Evolutionary conservation across 169 alveolate species (phyloP).

Genomic region (Cryptosporidium tyzzeri): DNA sequence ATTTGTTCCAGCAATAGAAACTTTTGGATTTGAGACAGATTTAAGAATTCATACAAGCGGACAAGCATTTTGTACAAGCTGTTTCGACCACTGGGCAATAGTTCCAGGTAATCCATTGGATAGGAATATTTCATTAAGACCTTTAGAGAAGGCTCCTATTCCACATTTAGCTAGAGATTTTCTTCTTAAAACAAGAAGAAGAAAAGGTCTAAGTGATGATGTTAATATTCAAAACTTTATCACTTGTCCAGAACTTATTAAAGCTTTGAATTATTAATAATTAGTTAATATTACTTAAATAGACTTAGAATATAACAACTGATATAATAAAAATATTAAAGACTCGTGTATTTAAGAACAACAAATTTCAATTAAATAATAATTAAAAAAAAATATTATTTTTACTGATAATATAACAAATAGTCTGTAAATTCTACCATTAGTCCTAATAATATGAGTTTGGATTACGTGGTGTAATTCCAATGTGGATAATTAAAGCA

Average conservation of each 20-base stretch:
- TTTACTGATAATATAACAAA: slow-evolving; percentile 1
- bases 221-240: slow-evolving; percentile 77
- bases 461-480: slow-evolving; percentile 2
- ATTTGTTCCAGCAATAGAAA: slow-evolving; percentile 97
- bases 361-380: background rate
- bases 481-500: background rate
- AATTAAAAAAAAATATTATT: background rate
- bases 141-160: slow-evolving; percentile 97
- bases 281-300: background rate
- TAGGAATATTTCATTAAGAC: slow-evolving; percentile 91
- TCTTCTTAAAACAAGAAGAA: slow-evolving; percentile 96
- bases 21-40: slow-evolving; percentile 99
- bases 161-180: slow-evolving; percentile 98
- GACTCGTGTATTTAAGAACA: background rate
- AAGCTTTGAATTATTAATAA: slow-evolving; percentile 37
- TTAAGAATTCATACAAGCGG: slow-evolving; percentile 96
- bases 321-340: background rate
- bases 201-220: slow-evolving; percentile 95
- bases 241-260: slow-evolving; percentile 44
- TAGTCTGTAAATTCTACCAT: background rate
- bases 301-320: background rate
- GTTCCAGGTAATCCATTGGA: slow-evolving; percentile 99
- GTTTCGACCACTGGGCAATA: slow-evolving; percentile 96
- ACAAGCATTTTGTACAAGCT: slow-evolving; percentile 95
- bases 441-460: background rate